phyloP scores from a whole-genome alignment of 305 asterid genomes.

The Solanum hybrid region DNA sequence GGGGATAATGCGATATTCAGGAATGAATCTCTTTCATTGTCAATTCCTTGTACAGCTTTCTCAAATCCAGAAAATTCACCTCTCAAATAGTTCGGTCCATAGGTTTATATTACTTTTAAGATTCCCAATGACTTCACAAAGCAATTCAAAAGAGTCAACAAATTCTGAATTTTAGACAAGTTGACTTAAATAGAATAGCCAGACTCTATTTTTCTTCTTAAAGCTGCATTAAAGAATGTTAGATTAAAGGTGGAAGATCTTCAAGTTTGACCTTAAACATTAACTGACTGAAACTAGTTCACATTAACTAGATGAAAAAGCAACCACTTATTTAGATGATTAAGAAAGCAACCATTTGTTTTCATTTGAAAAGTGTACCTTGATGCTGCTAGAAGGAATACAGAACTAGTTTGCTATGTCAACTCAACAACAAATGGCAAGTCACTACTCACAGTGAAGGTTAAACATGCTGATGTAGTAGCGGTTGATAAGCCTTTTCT shows the following conservation, averaged over 20 bases:
- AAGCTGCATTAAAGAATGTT: background rate
- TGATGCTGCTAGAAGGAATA: background rate
- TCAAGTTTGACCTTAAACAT: background rate
- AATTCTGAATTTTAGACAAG: background rate
- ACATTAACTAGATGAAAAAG: background rate
- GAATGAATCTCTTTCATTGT: background rate
- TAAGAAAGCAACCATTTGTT: background rate
- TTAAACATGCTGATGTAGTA: slow-evolving; percentile 78
- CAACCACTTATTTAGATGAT: background rate
- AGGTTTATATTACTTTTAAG: background rate
- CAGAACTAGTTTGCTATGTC: background rate
- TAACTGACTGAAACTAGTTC: background rate
- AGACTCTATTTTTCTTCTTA: background rate
- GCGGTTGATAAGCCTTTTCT: slow-evolving; percentile 76
- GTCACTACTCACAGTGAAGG: slow-evolving; percentile 63
- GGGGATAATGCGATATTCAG: background rate
- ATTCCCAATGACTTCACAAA: background rate
- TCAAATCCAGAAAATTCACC: background rate
- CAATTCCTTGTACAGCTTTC: background rate
- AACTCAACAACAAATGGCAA: background rate
- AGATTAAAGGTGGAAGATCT: background rate
- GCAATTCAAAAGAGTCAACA: background rate
- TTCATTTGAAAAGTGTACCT: background rate
- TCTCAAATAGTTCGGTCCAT: background rate
- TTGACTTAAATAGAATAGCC: background rate